A percentile compares a stretch with the other conserved stretches of the same genome.
These are phyloP conservation scores for Pseudogymnoascus sp. DNA, from an alignment of 2,329 filamentous ascomycete species.

Conservation along the genomic window DNA sequence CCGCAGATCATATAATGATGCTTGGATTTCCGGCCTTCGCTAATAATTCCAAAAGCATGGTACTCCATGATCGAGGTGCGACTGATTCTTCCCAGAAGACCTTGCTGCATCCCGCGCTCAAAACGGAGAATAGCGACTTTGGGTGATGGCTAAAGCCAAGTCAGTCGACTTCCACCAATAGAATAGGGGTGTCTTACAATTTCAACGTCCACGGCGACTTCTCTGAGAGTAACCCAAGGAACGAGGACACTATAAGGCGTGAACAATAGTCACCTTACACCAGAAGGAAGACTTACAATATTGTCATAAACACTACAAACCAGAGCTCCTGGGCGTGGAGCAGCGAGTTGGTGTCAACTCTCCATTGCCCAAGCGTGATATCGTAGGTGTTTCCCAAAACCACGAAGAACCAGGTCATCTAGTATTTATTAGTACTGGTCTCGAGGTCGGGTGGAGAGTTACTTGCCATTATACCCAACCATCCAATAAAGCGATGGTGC, in stretches of 20 bases:
- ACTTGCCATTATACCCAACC: constrained; percentile 33
- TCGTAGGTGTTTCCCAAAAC: constrained; percentile 34
- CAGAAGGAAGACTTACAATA: constrained; percentile 27
- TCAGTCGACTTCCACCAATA: constrained; percentile 16
- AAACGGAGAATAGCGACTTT: constrained; percentile 35
- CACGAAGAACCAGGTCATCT: constrained; percentile 34
- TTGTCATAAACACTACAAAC: constrained; percentile 35
- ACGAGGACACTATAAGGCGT: constrained; percentile 30
- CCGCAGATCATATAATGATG: constrained; percentile 37
- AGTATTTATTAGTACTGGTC: constrained; percentile 12
- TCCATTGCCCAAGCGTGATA: constrained; percentile 29
- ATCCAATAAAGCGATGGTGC: constrained; percentile 36
- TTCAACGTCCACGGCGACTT: constrained; percentile 34
- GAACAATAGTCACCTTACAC: constrained; percentile 12
- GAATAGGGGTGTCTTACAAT: constrained; percentile 25
- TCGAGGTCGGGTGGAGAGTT: not conserved
- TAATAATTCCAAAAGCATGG: constrained; percentile 36
- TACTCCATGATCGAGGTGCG: constrained; percentile 37
- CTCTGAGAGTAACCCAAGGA: constrained; percentile 34
- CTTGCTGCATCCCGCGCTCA: constrained; percentile 35
- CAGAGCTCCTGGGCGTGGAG: constrained; percentile 33
- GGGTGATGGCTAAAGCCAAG: constrained; percentile 30
- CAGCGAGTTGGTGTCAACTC: constrained; percentile 28
- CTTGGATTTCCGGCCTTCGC: constrained; percentile 30
- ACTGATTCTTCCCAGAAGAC: constrained; percentile 34